Base-by-base conservation (phyloP, 306 rosid genomes). In the Mucuna pruriens region DNA sequence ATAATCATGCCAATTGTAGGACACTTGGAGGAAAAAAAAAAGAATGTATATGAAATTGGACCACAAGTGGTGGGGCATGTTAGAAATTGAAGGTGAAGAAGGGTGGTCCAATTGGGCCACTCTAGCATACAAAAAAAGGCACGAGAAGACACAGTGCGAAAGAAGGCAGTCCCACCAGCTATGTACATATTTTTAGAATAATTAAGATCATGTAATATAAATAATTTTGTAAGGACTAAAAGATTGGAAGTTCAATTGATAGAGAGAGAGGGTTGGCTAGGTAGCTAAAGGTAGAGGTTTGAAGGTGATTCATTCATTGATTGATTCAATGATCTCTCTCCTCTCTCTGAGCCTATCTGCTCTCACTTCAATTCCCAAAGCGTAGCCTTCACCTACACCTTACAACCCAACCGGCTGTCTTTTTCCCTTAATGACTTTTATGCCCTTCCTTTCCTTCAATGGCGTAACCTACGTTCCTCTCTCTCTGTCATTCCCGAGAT, bases 331-430 rank as follows among this genome's bases (percentile, higher is more conserved):
- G 5, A 45, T 55, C 67, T 74, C 33, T 52, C 19, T 48, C 42
- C 60, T 48, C 74, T 69, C 60, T 48, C 74, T 69, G 87, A 65
- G 17, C 85, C 91, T 80, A 83, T 87, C 91, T 92, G 88, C 39
- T 73, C 74, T 54, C 74, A 84, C 90, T 90, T 88, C 99, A 93
- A 88, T 93, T 95, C 96, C 98, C 97, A 84, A 93, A 85, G 95
- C 95, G 88, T 91, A 91, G 89, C 78, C 90, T 85, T 85, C 78
- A 75, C 94, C 93, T 85, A 90, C 85, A 89, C 89, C 86, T 84
- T 89, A 84, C 92, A 88, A 87, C 86, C 97, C 97, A 85, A 85
- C 92, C 90, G 91, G 70, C 86, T 92, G 90, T 87, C 89, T 74
- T 84, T 85, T 71, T 74, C 55, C 33, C 0, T 5, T 9, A 81